These are phyloP conservation scores for Glycine tomentella DNA, from an alignment of 306 rosid species.

Conservation along the genomic window DNA sequence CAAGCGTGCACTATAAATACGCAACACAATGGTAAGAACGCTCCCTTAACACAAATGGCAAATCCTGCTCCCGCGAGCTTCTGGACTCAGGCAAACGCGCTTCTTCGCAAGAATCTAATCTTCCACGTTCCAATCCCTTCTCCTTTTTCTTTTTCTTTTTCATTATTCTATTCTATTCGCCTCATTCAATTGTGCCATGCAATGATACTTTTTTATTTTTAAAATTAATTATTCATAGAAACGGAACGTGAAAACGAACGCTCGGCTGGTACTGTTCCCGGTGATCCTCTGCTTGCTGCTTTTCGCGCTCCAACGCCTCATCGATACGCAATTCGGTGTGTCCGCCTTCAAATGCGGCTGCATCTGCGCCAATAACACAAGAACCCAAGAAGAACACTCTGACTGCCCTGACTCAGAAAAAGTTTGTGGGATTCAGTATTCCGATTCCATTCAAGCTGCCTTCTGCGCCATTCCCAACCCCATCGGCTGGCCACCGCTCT, in stretches of 20 bases:
- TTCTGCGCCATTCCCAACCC: slow-evolving; percentile 63
- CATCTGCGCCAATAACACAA: slow-evolving; percentile 36
- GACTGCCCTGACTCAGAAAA: slow-evolving; percentile 52
- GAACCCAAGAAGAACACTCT: not conserved
- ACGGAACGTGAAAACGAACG: slow-evolving; percentile 69
- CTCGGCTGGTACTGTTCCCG: slow-evolving; percentile 65
- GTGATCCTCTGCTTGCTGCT: slow-evolving; percentile 59
- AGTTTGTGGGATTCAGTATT: slow-evolving; percentile 65
- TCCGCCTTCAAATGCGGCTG: slow-evolving; percentile 67
- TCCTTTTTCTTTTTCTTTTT: not conserved
- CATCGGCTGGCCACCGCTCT: slow-evolving; percentile 79
- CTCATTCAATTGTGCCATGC: too few relatives aligned
- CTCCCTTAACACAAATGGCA: not conserved
- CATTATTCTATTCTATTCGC: too few relatives aligned
- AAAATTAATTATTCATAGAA: slow-evolving; percentile 45
- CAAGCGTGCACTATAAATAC: too few relatives aligned
- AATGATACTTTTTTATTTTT: too few relatives aligned
- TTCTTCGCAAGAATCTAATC: slow-evolving; percentile 73
- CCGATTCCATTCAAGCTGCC: slow-evolving; percentile 50
- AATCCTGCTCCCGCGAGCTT: slow-evolving; percentile 57
- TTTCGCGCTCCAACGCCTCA: slow-evolving; percentile 52
- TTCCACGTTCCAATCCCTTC: slow-evolving; percentile 60
- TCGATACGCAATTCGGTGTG: slow-evolving; percentile 51
- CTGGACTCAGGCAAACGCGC: slow-evolving; percentile 84
- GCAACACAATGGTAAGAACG: too few relatives aligned